Percentiles rank a stretch among this genome's conserved stretches.
Evolutionary conservation across 1,284 basidiomycete genomes (phyloP).

Genomic region (Cutaneotrichosporon daszewskae): DNA sequence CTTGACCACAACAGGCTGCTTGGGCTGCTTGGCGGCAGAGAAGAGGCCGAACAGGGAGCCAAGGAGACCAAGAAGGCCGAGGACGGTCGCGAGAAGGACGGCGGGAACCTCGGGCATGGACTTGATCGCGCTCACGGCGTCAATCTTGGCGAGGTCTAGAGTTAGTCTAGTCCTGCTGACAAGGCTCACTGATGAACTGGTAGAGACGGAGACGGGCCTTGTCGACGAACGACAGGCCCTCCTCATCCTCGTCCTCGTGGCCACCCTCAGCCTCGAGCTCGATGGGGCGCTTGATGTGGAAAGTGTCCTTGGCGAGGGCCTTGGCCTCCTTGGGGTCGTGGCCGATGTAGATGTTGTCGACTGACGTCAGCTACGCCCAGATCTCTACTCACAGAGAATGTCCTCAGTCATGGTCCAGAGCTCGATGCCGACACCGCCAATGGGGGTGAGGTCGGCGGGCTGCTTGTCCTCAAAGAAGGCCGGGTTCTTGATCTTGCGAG

Average conservation of each 20-base stretch:
- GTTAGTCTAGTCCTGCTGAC: too few relatives aligned
- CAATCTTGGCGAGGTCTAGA: conserved; percentile 32
- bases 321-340: conserved; percentile 79
- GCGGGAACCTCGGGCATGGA: conserved; percentile 77
- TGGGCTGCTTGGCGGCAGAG: conserved; percentile 48
- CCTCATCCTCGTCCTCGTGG: conserved; percentile 53
- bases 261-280: conserved; percentile 49
- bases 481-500: conserved; percentile 89
- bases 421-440: conserved; percentile 92
- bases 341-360: conserved; percentile 91
- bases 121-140: conserved; percentile 61
- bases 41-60: conserved; percentile 71
- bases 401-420: conserved; percentile 99
- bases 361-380: conserved; percentile 1
- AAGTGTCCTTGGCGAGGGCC: conserved; percentile 73
- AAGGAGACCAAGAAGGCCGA: conserved; percentile 77
- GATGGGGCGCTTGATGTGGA: conserved; percentile 62
- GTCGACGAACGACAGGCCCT: conserved; percentile 31
- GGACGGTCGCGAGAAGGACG: conserved; percentile 62
- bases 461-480: conserved; percentile 81
- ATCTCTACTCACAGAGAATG: conserved; percentile 74
- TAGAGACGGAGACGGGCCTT: conserved; percentile 41
- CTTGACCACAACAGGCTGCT: conserved; percentile 32
- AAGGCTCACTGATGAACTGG: conserved; percentile 46
- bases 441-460: conserved; percentile 80